Evolutionary conservation across 306 rosid genomes (phyloP).

Genomic region (Prunus mongolica): DNA sequence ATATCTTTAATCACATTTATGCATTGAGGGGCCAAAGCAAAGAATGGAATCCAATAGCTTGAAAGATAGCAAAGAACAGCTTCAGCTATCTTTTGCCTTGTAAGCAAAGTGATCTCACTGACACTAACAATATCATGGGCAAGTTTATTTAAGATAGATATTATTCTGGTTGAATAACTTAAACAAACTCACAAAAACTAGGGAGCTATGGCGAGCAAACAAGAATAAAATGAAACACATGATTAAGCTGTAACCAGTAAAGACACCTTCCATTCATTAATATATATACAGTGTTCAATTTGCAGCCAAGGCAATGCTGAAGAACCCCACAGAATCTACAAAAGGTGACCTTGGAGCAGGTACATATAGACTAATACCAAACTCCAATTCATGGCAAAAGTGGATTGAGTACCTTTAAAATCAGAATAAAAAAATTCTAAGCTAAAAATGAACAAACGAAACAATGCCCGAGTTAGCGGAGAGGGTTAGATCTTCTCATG

Average conservation of each 20-base stretch:
- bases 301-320: not conserved
- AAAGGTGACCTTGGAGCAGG: not conserved
- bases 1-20: too few species aligned
- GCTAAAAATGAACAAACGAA: constrained; percentile 8
- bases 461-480: constrained; percentile 15
- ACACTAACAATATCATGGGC: too few species aligned
- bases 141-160: too few species aligned
- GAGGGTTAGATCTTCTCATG: constrained; percentile 18
- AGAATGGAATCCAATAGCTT: too few species aligned
- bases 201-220: not conserved
- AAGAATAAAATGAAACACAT: not conserved
- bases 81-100: too few species aligned
- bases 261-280: constrained; percentile 29
- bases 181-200: not conserved
- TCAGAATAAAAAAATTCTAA: not conserved
- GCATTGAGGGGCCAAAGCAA: too few species aligned
- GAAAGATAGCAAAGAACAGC: too few species aligned
- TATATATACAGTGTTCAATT: constrained; percentile 31
- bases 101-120: too few species aligned
- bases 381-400: not conserved
- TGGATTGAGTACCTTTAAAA: not conserved
- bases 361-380: not conserved
- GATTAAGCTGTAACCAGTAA: not conserved
- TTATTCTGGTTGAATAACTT: not conserved
- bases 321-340: constrained; percentile 12